A percentile compares a stretch with the other conserved stretches of the same genome.
Conservation (phyloP, 2,329 filamentous ascomycete species). For the Grosmannia serpens region DNA sequence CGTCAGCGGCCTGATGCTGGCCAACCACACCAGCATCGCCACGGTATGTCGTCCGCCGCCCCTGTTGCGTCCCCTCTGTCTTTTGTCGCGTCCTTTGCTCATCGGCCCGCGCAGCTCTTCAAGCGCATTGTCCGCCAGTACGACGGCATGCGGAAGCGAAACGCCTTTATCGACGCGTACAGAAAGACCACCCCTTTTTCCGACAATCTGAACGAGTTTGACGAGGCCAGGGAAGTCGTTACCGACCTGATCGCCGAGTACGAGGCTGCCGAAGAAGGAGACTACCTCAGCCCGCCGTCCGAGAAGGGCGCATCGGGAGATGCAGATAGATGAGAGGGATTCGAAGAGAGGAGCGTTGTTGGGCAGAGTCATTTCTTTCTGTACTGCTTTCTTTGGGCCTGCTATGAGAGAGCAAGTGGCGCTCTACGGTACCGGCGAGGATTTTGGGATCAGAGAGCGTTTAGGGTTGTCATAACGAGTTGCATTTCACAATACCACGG, state of each 20-base stretch:
- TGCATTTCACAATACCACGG: neutral
- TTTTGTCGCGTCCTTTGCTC: neutral
- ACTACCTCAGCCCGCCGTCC: constrained; percentile 67
- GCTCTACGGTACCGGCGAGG: neutral
- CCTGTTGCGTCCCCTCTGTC: neutral
- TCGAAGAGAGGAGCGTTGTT: neutral
- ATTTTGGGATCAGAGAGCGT: neutral
- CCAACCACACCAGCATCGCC: constrained; percentile 94
- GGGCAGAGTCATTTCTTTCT: neutral
- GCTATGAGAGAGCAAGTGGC: neutral
- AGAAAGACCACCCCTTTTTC: constrained; percentile 92
- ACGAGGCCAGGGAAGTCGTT: constrained; percentile 86
- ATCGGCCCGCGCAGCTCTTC: constrained; percentile 54
- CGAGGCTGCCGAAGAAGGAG: constrained; percentile 81
- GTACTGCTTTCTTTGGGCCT: neutral
- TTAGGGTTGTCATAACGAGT: neutral
- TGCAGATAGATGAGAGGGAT: constrained; percentile 25
- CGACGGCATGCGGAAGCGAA: constrained; percentile 87
- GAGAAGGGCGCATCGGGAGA: constrained; percentile 41
- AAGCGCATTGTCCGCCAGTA: constrained; percentile 89
- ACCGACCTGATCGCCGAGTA: constrained; percentile 88
- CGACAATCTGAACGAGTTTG: constrained; percentile 87
- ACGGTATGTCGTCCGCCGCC: constrained; percentile 41
- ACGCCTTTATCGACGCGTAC: constrained; percentile 92
- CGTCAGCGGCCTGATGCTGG: constrained; percentile 92